Evolutionary conservation across 441 rosid species (phyloP).

Genomic region (Biscutella laevigata): DNA sequence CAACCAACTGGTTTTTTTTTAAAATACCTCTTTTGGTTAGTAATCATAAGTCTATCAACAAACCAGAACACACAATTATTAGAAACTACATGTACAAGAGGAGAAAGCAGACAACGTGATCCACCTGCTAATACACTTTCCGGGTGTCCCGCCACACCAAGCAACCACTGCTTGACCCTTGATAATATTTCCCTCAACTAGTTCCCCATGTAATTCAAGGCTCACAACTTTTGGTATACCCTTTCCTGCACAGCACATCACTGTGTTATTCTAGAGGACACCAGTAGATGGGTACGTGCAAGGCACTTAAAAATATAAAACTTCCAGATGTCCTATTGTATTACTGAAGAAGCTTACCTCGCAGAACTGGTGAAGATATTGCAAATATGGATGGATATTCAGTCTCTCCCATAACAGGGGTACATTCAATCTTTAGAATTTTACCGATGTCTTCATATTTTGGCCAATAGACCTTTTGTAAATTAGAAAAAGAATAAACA

Average conservation of each 20-base stretch:
- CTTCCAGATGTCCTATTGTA: slow-evolving; percentile 11
- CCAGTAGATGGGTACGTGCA: slow-evolving; percentile 1
- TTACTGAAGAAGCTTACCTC: slow-evolving; percentile 41
- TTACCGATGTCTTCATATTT: slow-evolving; percentile 73
- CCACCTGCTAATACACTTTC: slow-evolving; percentile 88
- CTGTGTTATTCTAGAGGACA: slow-evolving; percentile 17
- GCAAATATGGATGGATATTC: slow-evolving; percentile 76
- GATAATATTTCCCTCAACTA: slow-evolving; percentile 73
- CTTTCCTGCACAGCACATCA: slow-evolving; percentile 43
- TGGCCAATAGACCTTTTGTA: slow-evolving; percentile 76
- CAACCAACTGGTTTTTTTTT: slow-evolving; percentile 60
- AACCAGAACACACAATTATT: not conserved
- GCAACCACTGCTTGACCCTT: slow-evolving; percentile 77
- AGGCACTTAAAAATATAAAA: not conserved
- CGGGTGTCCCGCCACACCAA: slow-evolving; percentile 98
- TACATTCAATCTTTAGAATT: slow-evolving; percentile 75
- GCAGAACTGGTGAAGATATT: slow-evolving; percentile 67
- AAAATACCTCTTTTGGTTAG: slow-evolving; percentile 14
- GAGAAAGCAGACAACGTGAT: not conserved
- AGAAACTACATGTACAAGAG: slow-evolving; percentile 6
- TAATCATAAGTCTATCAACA: slow-evolving; percentile 9
- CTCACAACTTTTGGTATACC: slow-evolving; percentile 90
- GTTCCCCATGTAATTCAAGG: slow-evolving; percentile 82
- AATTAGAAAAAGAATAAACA: slow-evolving; percentile 11
- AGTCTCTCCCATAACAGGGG: slow-evolving; percentile 55